Percentiles rank a stretch among this genome's conserved stretches.
These are phyloP conservation scores for Clitopilus passeckerianus DNA, from an alignment of 768 basidiomycete genomes.

Conservation along the genomic window DNA sequence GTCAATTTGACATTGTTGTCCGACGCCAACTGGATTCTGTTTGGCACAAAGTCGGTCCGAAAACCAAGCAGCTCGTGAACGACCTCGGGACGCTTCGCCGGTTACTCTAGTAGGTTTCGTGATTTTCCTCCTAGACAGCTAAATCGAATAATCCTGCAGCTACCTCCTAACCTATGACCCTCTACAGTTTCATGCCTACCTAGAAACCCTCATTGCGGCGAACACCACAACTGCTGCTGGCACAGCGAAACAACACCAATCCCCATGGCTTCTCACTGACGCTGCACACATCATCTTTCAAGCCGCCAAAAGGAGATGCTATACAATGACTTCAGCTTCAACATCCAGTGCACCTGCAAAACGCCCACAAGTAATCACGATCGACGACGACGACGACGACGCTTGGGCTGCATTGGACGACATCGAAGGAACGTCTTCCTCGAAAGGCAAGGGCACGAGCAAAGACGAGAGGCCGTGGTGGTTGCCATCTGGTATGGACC, in stretches of 20 bases:
- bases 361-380: conserved; percentile 28
- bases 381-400: conserved; percentile 62
- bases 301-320: conserved; percentile 78
- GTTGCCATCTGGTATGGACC: conserved; percentile 76
- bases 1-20: conserved; percentile 86
- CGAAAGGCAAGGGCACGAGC: conserved; percentile 7
- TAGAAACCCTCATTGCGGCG: conserved; percentile 79
- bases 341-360: conserved; percentile 7
- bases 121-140: background rate
- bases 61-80: conserved; percentile 85
- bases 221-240: conserved; percentile 43
- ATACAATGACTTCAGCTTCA: conserved; percentile 36
- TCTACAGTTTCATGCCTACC: conserved; percentile 84
- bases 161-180: conserved; percentile 90
- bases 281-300: conserved; percentile 85
- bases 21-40: conserved; percentile 87
- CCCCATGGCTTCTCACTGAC: conserved; percentile 90
- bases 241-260: conserved; percentile 57
- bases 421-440: conserved; percentile 27
- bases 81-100: conserved; percentile 84
- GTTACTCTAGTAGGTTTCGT: conserved; percentile 61
- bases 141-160: conserved; percentile 25
- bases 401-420: conserved; percentile 75
- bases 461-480: conserved; percentile 41
- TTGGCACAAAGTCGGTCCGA: conserved; percentile 95